Conservation (phyloP, 2,329 filamentous ascomycete species). For the Alternaria sp. region DNA sequence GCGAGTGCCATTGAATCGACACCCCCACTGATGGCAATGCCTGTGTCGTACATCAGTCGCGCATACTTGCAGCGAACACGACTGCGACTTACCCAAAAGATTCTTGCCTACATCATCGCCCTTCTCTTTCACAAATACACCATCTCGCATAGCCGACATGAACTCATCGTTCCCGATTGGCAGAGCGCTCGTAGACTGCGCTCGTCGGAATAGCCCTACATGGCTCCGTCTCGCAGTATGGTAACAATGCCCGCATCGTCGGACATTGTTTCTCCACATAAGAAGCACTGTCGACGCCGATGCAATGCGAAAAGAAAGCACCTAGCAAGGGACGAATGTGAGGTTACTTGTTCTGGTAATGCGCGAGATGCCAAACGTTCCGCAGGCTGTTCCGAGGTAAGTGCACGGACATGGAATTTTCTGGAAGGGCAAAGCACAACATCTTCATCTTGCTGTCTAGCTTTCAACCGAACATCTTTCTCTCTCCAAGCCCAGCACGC, state of each 20-base stretch:
- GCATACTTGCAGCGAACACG: background rate
- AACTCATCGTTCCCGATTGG: constrained; percentile 39
- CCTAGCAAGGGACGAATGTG: background rate
- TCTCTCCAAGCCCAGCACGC: constrained; percentile 10
- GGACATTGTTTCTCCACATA: constrained; percentile 46
- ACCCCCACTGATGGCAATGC: constrained; percentile 86
- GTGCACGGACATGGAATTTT: constrained; percentile 25
- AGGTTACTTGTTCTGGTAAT: constrained; percentile 11
- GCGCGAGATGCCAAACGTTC: constrained; percentile 11
- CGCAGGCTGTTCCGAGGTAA: constrained; percentile 21
- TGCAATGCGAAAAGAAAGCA: background rate
- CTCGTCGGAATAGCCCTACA: constrained; percentile 24
- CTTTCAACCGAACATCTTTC: constrained; percentile 12
- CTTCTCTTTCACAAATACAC: constrained; percentile 5
- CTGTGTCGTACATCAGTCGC: constrained; percentile 29
- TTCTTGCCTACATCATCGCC: background rate
- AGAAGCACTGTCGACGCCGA: constrained; percentile 5
- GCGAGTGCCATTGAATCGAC: constrained; percentile 98
- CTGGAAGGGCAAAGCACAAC: constrained; percentile 13
- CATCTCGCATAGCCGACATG: constrained; percentile 15
- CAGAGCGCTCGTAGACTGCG: constrained; percentile 27
- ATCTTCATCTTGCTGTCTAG: constrained; percentile 7
- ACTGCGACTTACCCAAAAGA: constrained; percentile 19
- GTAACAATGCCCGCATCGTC: constrained; percentile 38
- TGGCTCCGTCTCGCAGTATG: constrained; percentile 18